Conservation (phyloP, 2,329 filamentous ascomycete species). For the Trichothecium sympodiale region DNA sequence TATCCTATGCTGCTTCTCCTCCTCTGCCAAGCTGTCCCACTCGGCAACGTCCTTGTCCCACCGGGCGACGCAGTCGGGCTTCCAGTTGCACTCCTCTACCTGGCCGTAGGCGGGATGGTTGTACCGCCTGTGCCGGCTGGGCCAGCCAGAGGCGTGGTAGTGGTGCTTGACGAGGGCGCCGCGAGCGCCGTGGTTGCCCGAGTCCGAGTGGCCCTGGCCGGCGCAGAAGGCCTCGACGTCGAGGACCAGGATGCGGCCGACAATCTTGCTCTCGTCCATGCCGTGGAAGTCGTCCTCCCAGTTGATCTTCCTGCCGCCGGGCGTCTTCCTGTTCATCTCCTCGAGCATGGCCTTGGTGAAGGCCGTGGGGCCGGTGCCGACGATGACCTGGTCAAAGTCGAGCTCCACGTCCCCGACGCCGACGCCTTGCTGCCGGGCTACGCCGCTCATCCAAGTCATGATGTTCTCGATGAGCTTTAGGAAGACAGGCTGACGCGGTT, state of each 20-base stretch:
- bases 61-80: constrained; percentile 47
- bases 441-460: constrained; percentile 11
- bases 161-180: constrained; percentile 62
- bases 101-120: constrained; percentile 59
- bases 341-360: constrained; percentile 20
- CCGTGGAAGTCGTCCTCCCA: constrained; percentile 30
- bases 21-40: constrained; percentile 45
- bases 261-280: constrained; percentile 7
- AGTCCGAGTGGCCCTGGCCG: constrained; percentile 15
- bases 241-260: constrained; percentile 11
- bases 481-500: constrained; percentile 18
- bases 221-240: constrained; percentile 15
- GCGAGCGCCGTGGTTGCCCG: constrained; percentile 21
- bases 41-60: constrained; percentile 56
- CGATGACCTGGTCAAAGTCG: constrained; percentile 56
- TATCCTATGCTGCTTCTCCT: constrained; percentile 44
- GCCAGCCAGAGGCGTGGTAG: constrained; percentile 66
- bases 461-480: constrained; percentile 14
- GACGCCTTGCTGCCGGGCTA: constrained; percentile 5
- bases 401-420: constrained; percentile 29
- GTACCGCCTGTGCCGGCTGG: constrained; percentile 52
- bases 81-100: constrained; percentile 63
- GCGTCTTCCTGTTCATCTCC: constrained; percentile 24
- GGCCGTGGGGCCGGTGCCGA: constrained; percentile 18
- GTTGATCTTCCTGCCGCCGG: constrained; percentile 22